A percentile compares a stretch with the other conserved stretches of the same genome.
Evolutionary conservation across 2,329 filamentous ascomycete species (phyloP).

Genomic region (Emericellopsis atlantica): DNA sequence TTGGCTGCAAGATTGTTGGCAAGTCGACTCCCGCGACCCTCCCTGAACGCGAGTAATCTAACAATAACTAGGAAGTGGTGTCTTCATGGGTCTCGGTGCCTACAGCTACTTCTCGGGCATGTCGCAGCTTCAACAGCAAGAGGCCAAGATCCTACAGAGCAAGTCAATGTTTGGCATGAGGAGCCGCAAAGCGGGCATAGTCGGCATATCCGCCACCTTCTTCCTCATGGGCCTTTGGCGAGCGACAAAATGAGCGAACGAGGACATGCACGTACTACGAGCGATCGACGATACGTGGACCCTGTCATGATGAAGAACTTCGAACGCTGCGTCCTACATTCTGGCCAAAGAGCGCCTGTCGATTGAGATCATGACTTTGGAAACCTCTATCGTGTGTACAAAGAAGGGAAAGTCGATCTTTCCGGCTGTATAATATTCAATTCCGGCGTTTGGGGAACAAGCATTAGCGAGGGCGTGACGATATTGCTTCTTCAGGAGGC

Average conservation of each 20-base stretch:
- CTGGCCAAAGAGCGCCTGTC: too few relatives aligned
- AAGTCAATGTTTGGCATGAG: constrained; percentile 61
- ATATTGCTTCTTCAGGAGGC: too few relatives aligned
- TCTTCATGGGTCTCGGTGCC: constrained; percentile 61
- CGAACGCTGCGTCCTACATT: too few relatives aligned
- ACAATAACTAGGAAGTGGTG: constrained; percentile 47
- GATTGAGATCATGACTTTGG: too few relatives aligned
- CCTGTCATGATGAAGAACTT: too few relatives aligned
- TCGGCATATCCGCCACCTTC: constrained; percentile 53
- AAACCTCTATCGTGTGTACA: too few relatives aligned
- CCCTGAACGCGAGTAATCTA: constrained; percentile 1
- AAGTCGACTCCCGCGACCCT: constrained; percentile 15
- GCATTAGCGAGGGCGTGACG: too few relatives aligned
- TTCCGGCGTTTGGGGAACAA: too few relatives aligned
- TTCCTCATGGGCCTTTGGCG: constrained; percentile 61
- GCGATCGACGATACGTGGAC: too few relatives aligned
- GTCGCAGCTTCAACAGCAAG: constrained; percentile 55
- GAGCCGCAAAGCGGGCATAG: constrained; percentile 55
- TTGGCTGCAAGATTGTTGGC: constrained; percentile 62
- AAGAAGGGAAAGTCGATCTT: too few relatives aligned
- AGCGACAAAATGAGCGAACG: constrained; percentile 34
- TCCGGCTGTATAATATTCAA: too few relatives aligned
- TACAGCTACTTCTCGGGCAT: constrained; percentile 72
- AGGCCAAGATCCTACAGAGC: constrained; percentile 53
- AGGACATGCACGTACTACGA: too few relatives aligned